phyloP scores from a whole-genome alignment of 2,329 filamentous ascomycete species.

The Arthrobotrys pseudoclavata region DNA sequence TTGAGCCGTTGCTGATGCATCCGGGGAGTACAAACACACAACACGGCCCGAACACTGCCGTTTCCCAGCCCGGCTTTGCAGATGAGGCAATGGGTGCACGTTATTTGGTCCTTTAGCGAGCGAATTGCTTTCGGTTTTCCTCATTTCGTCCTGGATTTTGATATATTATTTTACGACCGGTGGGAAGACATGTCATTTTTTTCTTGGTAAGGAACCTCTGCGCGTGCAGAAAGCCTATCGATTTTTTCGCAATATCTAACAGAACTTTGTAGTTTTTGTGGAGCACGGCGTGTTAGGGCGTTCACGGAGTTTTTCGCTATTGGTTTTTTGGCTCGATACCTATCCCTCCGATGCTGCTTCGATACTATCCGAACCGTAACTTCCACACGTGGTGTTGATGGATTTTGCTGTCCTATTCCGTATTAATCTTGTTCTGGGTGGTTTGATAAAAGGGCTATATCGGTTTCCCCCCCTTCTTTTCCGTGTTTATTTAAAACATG shows the following conservation, averaged over 20 bases:
- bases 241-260: not conserved
- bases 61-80: not conserved
- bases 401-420: too few species aligned
- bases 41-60: not conserved
- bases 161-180: too few species aligned
- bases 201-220: not conserved
- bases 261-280: not conserved
- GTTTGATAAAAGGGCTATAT: too few species aligned
- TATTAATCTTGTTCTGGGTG: too few species aligned
- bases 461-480: too few species aligned
- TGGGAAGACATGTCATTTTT: not conserved
- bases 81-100: not conserved
- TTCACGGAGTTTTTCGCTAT: not conserved
- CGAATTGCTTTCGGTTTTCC: slow-evolving; percentile 10
- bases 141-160: not conserved
- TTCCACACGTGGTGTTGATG: too few species aligned
- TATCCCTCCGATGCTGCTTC: too few species aligned
- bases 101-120: not conserved
- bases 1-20: not conserved
- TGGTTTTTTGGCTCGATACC: not conserved
- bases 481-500: too few species aligned
- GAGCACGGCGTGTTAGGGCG: not conserved
- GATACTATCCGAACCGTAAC: too few species aligned
- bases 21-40: slow-evolving; percentile 8
- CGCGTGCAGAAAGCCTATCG: not conserved